These are phyloP conservation scores for Chlorella sp. DNA, from an alignment of 139 green algal genomes.

Conservation along the genomic window DNA sequence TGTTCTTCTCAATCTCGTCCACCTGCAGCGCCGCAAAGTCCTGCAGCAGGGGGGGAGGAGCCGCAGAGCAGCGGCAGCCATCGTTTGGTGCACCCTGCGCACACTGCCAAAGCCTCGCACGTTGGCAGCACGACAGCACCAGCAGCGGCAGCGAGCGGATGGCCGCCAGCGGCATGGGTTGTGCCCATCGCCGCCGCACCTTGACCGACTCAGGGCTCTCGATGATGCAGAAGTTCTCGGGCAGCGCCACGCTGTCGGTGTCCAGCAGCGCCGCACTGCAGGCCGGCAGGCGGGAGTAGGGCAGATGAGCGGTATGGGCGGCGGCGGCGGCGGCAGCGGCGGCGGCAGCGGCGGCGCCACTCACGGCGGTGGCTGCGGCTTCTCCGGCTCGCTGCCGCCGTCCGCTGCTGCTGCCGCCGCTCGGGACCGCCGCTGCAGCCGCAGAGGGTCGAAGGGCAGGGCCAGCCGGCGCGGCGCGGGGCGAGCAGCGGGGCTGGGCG, in stretches of 20 bases:
- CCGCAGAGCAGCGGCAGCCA: too few species aligned
- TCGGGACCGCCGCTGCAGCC: not conserved
- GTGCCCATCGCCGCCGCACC: conserved; percentile 38
- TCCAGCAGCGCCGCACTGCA: not conserved
- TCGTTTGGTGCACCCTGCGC: too few species aligned
- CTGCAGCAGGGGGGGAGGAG: too few species aligned
- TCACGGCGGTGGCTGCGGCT: not conserved
- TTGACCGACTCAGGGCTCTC: conserved; percentile 89
- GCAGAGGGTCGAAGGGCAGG: conserved; percentile 32
- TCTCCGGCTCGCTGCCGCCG: not conserved
- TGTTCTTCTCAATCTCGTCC: conserved; percentile 80
- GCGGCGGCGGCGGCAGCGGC: not conserved
- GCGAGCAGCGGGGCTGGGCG: not conserved
- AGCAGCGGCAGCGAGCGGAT: conserved; percentile 2
- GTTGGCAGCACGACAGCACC: too few species aligned
- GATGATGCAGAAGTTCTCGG: conserved; percentile 94
- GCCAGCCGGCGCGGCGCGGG: not conserved
- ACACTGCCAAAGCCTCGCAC: too few species aligned
- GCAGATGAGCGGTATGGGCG: not conserved
- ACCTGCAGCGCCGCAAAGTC: conserved; percentile 84
- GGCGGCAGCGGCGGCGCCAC: not conserved
- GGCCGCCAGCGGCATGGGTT: too few species aligned
- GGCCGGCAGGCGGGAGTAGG: not conserved
- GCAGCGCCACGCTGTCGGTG: conserved; percentile 45
- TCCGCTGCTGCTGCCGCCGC: not conserved